Percentiles rank a stretch among this genome's conserved stretches.
These are phyloP conservation scores for Rhodomyrtus psidioides DNA, from an alignment of 441 rosid genomes.

Conservation along the genomic window DNA sequence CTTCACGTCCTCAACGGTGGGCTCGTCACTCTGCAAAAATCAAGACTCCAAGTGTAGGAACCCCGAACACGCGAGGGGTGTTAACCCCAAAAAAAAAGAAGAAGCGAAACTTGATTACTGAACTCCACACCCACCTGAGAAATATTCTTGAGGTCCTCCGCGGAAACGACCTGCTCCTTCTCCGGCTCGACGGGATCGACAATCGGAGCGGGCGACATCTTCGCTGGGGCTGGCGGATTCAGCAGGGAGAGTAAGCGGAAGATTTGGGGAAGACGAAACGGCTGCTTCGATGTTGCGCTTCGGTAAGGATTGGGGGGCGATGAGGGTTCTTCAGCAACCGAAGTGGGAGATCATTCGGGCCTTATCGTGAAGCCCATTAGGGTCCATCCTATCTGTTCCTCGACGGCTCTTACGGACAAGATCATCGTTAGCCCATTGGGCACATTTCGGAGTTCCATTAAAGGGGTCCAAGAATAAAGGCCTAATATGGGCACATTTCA, in stretches of 20 bases:
- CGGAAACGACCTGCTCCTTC: neutral
- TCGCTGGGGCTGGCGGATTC: neutral
- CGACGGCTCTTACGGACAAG: neutral
- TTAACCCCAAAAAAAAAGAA: neutral
- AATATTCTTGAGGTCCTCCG: neutral
- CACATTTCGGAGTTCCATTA: too few relatives aligned
- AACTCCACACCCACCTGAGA: neutral
- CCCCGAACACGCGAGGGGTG: neutral
- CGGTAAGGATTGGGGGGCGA: neutral
- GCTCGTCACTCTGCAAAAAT: constrained; percentile 28
- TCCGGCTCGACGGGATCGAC: neutral
- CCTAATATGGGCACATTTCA: too few relatives aligned
- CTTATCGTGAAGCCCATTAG: neutral
- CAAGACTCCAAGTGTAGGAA: neutral
- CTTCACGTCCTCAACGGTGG: constrained; percentile 53
- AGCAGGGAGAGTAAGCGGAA: neutral
- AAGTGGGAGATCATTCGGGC: neutral
- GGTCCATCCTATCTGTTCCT: neutral
- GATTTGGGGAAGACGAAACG: neutral
- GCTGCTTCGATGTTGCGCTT: neutral
- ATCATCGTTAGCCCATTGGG: neutral
- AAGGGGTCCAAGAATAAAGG: too few relatives aligned
- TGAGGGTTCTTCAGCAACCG: neutral
- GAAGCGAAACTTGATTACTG: neutral
- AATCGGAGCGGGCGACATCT: neutral